phyloP scores from a whole-genome alignment of 169 alveolate genomes.

The Plasmodium cynomolgi region DNA sequence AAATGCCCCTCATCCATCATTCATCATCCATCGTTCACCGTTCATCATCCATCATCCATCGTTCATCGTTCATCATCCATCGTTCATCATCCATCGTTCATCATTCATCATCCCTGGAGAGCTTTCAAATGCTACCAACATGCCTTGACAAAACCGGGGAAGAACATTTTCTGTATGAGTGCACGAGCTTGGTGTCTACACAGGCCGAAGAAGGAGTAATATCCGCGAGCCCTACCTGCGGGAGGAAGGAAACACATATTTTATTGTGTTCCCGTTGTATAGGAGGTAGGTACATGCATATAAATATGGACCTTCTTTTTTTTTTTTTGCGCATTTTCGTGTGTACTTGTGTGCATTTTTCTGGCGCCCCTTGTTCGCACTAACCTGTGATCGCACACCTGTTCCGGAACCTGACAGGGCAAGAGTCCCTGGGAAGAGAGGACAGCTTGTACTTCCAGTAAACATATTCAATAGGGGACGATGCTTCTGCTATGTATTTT shows the following conservation, averaged over 20 bases:
- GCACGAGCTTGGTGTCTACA: constrained; percentile 83
- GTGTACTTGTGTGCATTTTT: not conserved
- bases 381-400: constrained; percentile 83
- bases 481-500: constrained; percentile 78
- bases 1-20: not conserved
- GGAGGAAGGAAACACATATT: not conserved
- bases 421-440: constrained; percentile 81
- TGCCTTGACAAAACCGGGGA: constrained; percentile 84
- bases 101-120: not conserved
- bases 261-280: not conserved
- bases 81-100: no score
- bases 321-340: not conserved
- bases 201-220: constrained; percentile 78
- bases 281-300: not conserved
- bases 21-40: no score
- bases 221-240: constrained; percentile 83
- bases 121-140: constrained; percentile 77
- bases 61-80: no score
- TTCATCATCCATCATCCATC: no score
- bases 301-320: not conserved
- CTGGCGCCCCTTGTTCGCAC: not conserved
- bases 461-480: constrained; percentile 78
- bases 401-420: constrained; percentile 77
- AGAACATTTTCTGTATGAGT: constrained; percentile 77
- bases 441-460: constrained; percentile 83